Evolutionary conservation across 1,284 basidiomycete genomes (phyloP).

Genomic region (Hemileia vastatrix): DNA sequence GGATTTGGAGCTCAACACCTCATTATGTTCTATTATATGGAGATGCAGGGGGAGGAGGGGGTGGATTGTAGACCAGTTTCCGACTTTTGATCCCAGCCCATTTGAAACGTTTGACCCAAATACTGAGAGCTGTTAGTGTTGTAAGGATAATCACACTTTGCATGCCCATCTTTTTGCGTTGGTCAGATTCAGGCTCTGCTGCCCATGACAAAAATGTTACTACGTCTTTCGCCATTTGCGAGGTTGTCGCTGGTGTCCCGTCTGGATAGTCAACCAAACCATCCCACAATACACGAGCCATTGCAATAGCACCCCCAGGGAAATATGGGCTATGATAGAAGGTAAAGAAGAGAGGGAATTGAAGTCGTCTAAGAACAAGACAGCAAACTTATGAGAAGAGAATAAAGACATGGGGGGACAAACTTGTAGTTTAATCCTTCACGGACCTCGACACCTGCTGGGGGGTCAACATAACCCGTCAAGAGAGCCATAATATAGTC

Average conservation of each 20-base stretch:
- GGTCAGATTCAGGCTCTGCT: conserved; percentile 92
- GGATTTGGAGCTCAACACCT: no score
- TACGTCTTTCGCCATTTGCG: conserved; percentile 99
- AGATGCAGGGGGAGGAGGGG: conserved; percentile 2
- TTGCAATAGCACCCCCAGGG: conserved; percentile 94
- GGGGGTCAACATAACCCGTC: conserved; percentile 94
- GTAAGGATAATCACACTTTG: conserved; percentile 64
- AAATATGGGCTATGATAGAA: conserved; percentile 55
- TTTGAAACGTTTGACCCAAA: conserved; percentile 92
- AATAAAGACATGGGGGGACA: no score
- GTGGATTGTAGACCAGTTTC: conserved; percentile 53
- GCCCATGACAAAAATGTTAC: conserved; percentile 67
- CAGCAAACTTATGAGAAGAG: not conserved
- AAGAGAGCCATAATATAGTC: conserved; percentile 96
- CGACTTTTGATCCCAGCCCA: conserved; percentile 84
- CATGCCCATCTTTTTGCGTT: conserved; percentile 90
- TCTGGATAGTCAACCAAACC: conserved; percentile 87
- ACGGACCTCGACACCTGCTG: conserved; percentile 89
- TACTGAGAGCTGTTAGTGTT: conserved; percentile 63
- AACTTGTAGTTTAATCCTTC: conserved; percentile 98
- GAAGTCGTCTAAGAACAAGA: conserved; percentile 3
- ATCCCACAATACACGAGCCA: conserved; percentile 94
- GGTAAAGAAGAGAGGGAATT: not conserved
- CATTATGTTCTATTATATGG: no score
- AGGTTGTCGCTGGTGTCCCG: conserved; percentile 90